Evolutionary conservation across 2,329 filamentous ascomycete genomes (phyloP), one percentile per base, ranked within the genome.

Genomic region (Apiospora koreana): DNA sequence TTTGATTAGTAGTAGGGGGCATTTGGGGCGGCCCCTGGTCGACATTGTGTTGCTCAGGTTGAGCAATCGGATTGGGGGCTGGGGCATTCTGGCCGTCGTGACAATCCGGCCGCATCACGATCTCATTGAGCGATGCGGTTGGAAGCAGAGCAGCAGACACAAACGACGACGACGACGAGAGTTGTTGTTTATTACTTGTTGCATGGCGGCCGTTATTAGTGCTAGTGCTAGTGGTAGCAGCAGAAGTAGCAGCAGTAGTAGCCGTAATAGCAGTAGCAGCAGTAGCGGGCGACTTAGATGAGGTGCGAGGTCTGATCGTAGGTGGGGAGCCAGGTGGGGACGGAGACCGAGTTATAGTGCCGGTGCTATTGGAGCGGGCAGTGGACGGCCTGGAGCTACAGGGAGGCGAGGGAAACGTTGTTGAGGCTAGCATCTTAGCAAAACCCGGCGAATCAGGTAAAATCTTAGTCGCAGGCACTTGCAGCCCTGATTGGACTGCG

Each of bases 361-460:
- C 58, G 54, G 64, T 62, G 54, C 45, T 75, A 65, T 68, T 74
- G 23, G 73, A 72, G 62, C 72, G 69, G n/a, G 76, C 62, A n/a
- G 62, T 74, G 16, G 74, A 72, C 28, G 76, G 71, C 25, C 72
- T 71, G 16, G 75, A 74, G 7, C 71, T 70, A 68, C 68, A 75
- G 21, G 77, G 77, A 16, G 77, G 77, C 42, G 71, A 72, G 62
- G 77, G 77, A 50, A 79, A 79, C 12, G 67, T 74, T 69, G 78
- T 76, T 10, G 71, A 69, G 42, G 76, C 76, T 67, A 79, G 70
- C 77, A 79, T 77, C 14, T 73, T 77, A 12, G 76, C 75, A 70
- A 78, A 79, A 4, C 77, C 77, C 18, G 76, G 77, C 23, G 77
- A 79, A 46, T 79, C 77, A 8, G 76, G 76, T 31, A 70, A 64